phyloP scores from a whole-genome alignment of 2,329 filamentous ascomycete genomes.

The Neonectria magnoliae region DNA sequence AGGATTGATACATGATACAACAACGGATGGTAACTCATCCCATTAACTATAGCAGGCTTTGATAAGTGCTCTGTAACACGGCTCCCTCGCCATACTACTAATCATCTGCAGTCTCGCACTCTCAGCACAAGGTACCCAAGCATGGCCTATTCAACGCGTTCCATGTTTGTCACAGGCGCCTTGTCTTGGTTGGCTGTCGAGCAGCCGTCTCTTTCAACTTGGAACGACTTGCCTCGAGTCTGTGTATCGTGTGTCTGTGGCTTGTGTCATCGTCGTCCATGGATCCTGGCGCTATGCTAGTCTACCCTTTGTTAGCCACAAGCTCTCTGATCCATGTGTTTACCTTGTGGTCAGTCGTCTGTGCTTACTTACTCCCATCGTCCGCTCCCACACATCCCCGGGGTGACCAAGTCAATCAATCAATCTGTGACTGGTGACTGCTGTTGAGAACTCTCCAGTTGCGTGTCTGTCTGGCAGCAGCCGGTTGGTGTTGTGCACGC shows the following conservation, averaged over 20 bases:
- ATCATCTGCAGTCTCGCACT: not conserved
- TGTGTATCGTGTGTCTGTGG: slow-evolving; percentile 5
- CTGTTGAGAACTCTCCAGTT: not conserved
- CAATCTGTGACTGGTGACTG: slow-evolving; percentile 16
- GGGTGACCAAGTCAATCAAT: slow-evolving; percentile 7
- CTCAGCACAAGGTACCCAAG: not conserved
- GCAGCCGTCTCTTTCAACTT: not conserved
- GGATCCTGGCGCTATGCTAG: not conserved
- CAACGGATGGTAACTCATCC: not conserved
- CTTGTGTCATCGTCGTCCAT: slow-evolving; percentile 3
- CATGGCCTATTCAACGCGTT: slow-evolving; percentile 6
- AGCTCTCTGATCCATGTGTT: not conserved
- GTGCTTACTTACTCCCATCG: not conserved
- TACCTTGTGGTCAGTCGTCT: not conserved
- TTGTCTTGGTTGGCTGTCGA: slow-evolving; percentile 17
- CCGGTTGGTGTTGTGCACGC: not conserved
- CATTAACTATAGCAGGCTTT: not conserved
- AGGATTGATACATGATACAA: not conserved
- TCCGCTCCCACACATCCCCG: not conserved
- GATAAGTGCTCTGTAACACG: not conserved
- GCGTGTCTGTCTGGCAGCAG: slow-evolving; percentile 1
- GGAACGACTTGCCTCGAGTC: not conserved
- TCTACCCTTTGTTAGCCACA: too few species aligned
- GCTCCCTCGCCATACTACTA: not conserved
- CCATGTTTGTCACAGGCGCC: slow-evolving; percentile 17